phyloP scores from a whole-genome alignment of 2,329 filamentous ascomycete species.

The Chrysoporthe deuterocubensis region DNA sequence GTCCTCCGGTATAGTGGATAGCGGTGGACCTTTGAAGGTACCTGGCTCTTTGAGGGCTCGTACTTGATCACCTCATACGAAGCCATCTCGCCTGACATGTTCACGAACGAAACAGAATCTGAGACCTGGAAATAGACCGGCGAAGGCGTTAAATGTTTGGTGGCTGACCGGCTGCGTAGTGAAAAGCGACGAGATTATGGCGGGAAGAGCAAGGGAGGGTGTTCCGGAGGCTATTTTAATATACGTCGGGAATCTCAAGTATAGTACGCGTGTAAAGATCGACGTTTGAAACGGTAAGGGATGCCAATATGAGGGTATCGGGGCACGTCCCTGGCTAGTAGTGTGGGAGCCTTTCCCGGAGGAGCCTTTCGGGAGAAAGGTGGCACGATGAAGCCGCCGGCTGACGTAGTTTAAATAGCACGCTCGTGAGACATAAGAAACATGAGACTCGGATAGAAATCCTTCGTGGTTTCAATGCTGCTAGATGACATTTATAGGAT shows the following conservation, averaged over 20 bases:
- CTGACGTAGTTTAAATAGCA: conserved; percentile 10
- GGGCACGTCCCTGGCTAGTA: conserved; percentile 20
- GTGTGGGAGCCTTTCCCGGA: conserved; percentile 8
- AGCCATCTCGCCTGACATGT: conserved; percentile 11
- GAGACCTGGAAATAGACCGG: neutral
- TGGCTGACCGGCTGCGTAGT: neutral
- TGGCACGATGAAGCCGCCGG: neutral
- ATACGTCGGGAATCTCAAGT: neutral
- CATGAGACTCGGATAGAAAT: neutral
- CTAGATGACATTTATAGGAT: neutral
- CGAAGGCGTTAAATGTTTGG: neutral
- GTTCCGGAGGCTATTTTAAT: conserved; percentile 4
- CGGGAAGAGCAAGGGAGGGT: neutral
- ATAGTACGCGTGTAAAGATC: neutral
- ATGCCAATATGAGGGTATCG: neutral
- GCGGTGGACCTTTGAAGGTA: conserved; percentile 2
- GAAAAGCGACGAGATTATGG: neutral
- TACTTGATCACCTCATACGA: conserved; percentile 22
- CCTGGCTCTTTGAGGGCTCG: conserved; percentile 3
- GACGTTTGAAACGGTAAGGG: conserved; percentile 7
- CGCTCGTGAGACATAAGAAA: conserved; percentile 5
- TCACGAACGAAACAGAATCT: neutral
- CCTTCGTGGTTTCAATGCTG: neutral
- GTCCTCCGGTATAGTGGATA: conserved; percentile 6
- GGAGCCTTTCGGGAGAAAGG: conserved; percentile 12